Percentiles rank a stretch among this genome's conserved stretches.
phyloP scores from a whole-genome alignment of 129 eudicot genomes.

The Saussurea involucrata region DNA sequence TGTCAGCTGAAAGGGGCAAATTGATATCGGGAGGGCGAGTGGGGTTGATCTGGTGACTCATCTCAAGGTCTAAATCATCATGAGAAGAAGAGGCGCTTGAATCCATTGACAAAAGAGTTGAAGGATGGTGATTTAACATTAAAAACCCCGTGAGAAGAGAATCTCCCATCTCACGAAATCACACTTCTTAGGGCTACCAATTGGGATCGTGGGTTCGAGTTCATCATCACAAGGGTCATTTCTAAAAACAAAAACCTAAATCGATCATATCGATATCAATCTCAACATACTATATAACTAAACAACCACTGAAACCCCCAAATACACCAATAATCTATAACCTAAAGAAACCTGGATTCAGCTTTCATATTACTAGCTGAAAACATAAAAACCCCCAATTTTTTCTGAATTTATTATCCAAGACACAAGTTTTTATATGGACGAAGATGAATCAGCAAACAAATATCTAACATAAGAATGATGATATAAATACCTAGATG shows the following conservation, averaged over 20 bases:
- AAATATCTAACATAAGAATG: slow-evolving; percentile 7
- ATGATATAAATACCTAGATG: slow-evolving; percentile 20
- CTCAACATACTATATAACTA: slow-evolving; percentile 20
- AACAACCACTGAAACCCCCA: slow-evolving; percentile 14
- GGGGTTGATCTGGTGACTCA: slow-evolving; percentile 63
- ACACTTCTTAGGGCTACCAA: slow-evolving; percentile 28
- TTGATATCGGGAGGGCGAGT: slow-evolving; percentile 84
- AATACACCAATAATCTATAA: slow-evolving; percentile 1
- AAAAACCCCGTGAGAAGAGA: slow-evolving; percentile 57
- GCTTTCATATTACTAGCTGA: slow-evolving; percentile 17
- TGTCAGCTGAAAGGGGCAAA: slow-evolving; percentile 66
- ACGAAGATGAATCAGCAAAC: slow-evolving; percentile 5
- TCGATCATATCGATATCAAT: slow-evolving; percentile 29
- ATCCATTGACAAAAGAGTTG: slow-evolving; percentile 92
- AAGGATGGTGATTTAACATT: slow-evolving; percentile 79
- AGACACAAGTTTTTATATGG: slow-evolving; percentile 8
- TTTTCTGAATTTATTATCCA: background rate
- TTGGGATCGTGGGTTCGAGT: slow-evolving; percentile 17
- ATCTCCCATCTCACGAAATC: slow-evolving; percentile 72
- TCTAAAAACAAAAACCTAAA: background rate
- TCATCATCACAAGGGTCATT: slow-evolving; percentile 37
- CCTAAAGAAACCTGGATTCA: slow-evolving; percentile 11
- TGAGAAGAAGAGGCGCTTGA: slow-evolving; percentile 89
- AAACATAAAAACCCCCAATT: slow-evolving; percentile 4
- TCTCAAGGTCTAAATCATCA: slow-evolving; percentile 78